Evolutionary conservation across 805 yeast genomes (phyloP), one percentile per base, ranked within the genome.

Genomic region (Candida nemodendra): DNA sequence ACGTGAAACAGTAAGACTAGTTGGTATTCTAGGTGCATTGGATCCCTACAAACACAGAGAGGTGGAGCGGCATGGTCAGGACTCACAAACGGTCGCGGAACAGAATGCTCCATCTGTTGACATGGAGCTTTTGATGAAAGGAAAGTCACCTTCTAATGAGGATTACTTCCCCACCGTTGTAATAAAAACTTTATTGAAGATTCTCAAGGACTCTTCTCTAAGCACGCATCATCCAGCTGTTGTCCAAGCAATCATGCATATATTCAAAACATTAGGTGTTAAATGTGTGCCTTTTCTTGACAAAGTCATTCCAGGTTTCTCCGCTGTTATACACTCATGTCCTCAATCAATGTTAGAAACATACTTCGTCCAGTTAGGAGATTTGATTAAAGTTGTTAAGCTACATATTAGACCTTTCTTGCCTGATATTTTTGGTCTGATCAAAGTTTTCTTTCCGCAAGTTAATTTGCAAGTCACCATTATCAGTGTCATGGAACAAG

Each of bases 161-260:
- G 97, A 91, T 50, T 93, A 90, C 52, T 90, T 86, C 53, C 96
- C 98, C 2, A 89, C 96, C 0, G 98, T 93, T 17, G 98, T 91
- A 1, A 86, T 93, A 30, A 80, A 80, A 30, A 86, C 90, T 5
- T 65, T 93, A 44, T 75, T 90, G 79, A 86, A 82, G 43, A 83
- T 93, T 14, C 64, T 93, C 29, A 82, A 83, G 47, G 99, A 93
- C 59, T 78, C 85, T 0, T 86, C 97, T 0, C 69, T 91, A 39
- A 81, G 87, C 8, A 70, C 84, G 0, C 95, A 90, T 56, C 98
- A 93, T 57, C 84, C 90, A 3, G 82, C 87, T 14, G 95, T 89
- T 18, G 86, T 90, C n/a, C 96, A 90, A 52, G 95, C 98, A 0
- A 83, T 93, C 29, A 84, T 89, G 76, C 81, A 84, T 50, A 90